A percentile compares a stretch with the other conserved stretches of the same genome.
phyloP scores from a whole-genome alignment of 139 green algal species.

The Haematococcus lacustris region DNA sequence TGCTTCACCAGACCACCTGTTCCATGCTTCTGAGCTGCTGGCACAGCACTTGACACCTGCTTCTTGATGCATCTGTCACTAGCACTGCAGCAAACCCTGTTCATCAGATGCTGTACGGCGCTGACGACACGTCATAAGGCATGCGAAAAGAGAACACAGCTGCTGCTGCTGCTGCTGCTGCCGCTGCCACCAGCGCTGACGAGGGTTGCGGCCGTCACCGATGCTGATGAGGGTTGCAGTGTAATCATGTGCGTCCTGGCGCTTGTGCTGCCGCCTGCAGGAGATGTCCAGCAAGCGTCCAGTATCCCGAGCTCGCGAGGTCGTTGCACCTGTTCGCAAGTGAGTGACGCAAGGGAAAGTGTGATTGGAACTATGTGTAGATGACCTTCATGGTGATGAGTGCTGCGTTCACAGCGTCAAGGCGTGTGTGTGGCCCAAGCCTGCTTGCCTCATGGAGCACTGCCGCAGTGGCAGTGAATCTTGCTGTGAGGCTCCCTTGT shows the following conservation, averaged over 20 bases:
- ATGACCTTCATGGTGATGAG: not conserved
- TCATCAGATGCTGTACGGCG: not conserved
- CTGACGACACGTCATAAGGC: not conserved
- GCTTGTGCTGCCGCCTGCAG: not conserved
- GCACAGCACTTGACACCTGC: not conserved
- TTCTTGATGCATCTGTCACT: not conserved
- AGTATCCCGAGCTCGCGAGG: constrained; percentile 62
- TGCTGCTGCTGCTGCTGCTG: not conserved
- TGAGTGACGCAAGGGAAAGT: constrained; percentile 9
- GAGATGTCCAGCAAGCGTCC: constrained; percentile 69
- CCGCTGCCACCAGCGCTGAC: not conserved
- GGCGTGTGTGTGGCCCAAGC: too few relatives aligned
- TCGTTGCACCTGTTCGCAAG: constrained; percentile 49
- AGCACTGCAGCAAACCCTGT: not conserved
- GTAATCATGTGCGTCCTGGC: too few relatives aligned
- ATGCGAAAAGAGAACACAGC: not conserved
- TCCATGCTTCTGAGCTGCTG: not conserved
- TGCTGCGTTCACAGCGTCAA: too few relatives aligned
- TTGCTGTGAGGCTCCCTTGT: too few relatives aligned
- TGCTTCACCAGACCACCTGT: not conserved
- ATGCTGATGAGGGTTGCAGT: too few relatives aligned
- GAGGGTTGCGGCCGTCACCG: too few relatives aligned
- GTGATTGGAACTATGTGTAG: not conserved
- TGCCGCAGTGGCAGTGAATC: too few relatives aligned
- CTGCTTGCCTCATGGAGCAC: too few relatives aligned